phyloP scores from a whole-genome alignment of 129 eudicot species.

The Flaveria ramosissima region DNA sequence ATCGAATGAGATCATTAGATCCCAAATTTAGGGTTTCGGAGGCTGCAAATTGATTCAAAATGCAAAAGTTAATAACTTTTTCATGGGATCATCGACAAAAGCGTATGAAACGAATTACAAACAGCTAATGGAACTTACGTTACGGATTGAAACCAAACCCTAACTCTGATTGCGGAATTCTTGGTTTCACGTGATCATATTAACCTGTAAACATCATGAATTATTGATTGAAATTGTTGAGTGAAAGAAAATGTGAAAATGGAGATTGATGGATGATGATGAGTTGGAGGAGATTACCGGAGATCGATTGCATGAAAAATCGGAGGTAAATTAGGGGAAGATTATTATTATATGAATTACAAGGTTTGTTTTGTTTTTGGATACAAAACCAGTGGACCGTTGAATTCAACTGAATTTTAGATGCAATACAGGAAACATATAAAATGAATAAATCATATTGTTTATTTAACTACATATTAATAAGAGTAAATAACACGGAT shows the following conservation, averaged over 20 bases:
- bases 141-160: constrained; percentile 8
- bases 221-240: background rate
- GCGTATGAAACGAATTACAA: background rate
- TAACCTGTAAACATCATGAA: background rate
- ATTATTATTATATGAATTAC: constrained; percentile 7
- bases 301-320: constrained; percentile 29
- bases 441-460: too few relatives aligned
- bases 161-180: background rate
- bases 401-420: constrained; percentile 43
- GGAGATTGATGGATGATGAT: constrained; percentile 31
- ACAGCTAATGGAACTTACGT: constrained; percentile 21
- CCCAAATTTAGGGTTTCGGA: constrained; percentile 27
- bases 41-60: constrained; percentile 18
- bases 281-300: constrained; percentile 12
- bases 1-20: constrained; percentile 33
- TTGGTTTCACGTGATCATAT: constrained; percentile 20
- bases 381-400: constrained; percentile 41
- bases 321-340: constrained; percentile 39
- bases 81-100: background rate
- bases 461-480: too few relatives aligned
- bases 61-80: background rate
- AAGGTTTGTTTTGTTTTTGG: constrained; percentile 29
- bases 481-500: too few relatives aligned
- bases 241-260: constrained; percentile 4
- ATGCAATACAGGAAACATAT: background rate